phyloP scores from a whole-genome alignment of 2,329 filamentous ascomycete genomes.

The Colletotrichum horii region DNA sequence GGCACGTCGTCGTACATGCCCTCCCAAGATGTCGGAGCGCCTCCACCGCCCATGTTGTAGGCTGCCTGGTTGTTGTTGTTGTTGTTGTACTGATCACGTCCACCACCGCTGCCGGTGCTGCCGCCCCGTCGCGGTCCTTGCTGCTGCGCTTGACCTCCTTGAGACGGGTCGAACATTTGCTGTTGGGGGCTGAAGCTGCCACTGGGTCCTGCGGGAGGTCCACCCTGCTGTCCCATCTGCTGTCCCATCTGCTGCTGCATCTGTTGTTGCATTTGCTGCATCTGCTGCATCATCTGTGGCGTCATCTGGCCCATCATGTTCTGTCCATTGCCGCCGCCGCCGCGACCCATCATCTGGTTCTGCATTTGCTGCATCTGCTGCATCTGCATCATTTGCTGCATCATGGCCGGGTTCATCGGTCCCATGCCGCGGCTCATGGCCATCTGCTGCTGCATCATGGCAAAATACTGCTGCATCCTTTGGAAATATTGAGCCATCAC shows the following conservation, averaged over 20 bases:
- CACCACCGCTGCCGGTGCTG: constrained; percentile 14
- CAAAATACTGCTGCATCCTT: constrained; percentile 96
- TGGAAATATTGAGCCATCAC: constrained; percentile 99
- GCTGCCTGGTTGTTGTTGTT: constrained; percentile 20
- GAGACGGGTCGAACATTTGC: constrained; percentile 25
- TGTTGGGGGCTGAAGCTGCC: constrained; percentile 29
- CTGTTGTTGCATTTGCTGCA: constrained; percentile 61
- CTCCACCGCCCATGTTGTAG: constrained; percentile 47
- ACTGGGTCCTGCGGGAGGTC: constrained; percentile 24
- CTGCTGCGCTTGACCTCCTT: constrained; percentile 23
- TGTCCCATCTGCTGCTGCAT: constrained; percentile 38
- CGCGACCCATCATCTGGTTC: constrained; percentile 52
- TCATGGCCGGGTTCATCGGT: constrained; percentile 76
- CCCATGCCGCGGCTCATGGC: constrained; percentile 78
- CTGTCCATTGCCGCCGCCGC: constrained; percentile 37
- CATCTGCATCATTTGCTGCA: constrained; percentile 79
- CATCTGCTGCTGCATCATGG: constrained; percentile 94
- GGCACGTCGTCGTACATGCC: constrained; percentile 98
- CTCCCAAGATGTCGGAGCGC: constrained; percentile 87
- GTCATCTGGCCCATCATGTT: constrained; percentile 49
- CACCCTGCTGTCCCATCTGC: constrained; percentile 48
- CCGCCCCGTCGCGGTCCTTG: constrained; percentile 29
- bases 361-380: constrained; percentile 65
- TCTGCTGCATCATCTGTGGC: constrained; percentile 66
- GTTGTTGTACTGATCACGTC: constrained; percentile 30